Evolutionary conservation across 108 stramenopile genomes (phyloP).

Genomic region (Bacterosira constricta): DNA sequence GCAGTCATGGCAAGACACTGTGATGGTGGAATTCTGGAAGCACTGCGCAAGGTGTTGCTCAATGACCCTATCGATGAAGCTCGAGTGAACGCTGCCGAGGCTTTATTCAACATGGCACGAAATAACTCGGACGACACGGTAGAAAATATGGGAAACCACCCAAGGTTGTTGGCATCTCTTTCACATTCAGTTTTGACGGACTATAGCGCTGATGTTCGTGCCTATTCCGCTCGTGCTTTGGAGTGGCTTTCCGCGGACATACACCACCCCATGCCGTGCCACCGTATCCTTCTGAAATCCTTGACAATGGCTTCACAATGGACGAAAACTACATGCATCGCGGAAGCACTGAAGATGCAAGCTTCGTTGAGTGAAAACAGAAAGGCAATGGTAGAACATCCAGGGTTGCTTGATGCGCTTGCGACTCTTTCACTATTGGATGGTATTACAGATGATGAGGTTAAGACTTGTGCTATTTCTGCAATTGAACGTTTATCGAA

Average conservation of each 20-base stretch:
- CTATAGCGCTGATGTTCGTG: constrained; percentile 47
- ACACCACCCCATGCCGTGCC: constrained; percentile 43
- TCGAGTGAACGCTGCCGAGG: constrained; percentile 53
- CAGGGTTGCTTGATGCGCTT: constrained; percentile 44
- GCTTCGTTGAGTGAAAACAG: constrained; percentile 42
- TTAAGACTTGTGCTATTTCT: constrained; percentile 45
- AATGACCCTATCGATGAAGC: constrained; percentile 52
- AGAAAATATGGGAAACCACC: constrained; percentile 46
- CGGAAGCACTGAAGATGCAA: constrained; percentile 47
- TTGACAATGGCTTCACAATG: constrained; percentile 47
- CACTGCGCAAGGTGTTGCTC: constrained; percentile 40
- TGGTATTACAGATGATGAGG: constrained; percentile 45
- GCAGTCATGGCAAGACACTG: constrained; percentile 51
- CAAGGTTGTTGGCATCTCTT: constrained; percentile 42
- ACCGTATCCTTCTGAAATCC: constrained; percentile 27
- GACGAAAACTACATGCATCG: constrained; percentile 51
- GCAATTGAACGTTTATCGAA: constrained; percentile 38
- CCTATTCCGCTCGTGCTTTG: constrained; percentile 45
- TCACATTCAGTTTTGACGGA: constrained; percentile 49
- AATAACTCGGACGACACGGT: constrained; percentile 46
- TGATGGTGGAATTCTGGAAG: constrained; percentile 51
- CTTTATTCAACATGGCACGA: constrained; percentile 48
- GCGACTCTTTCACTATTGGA: constrained; percentile 40
- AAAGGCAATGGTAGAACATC: constrained; percentile 39
- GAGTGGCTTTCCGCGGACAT: constrained; percentile 53